Base-by-base conservation (phyloP, 371 early-diverging fungal species). In the Mucor piriformis region DNA sequence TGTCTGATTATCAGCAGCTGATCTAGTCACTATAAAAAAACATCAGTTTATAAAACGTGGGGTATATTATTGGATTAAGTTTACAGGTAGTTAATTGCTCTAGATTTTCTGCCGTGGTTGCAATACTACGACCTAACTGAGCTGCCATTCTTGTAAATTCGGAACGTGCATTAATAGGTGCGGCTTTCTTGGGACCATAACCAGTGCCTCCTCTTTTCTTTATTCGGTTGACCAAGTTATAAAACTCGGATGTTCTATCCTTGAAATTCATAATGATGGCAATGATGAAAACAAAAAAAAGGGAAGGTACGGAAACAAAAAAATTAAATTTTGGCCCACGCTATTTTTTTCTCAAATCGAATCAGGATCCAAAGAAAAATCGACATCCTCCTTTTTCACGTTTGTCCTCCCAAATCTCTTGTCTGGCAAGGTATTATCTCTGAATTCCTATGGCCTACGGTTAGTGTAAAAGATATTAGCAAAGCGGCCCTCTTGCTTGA, bases 1-100 rank as follows among this genome's bases (percentile, higher is more conserved):
- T 66, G 77, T 82, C 3, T 86, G 86, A 44, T 81, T 76, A 8
- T 34, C 12, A 6, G 13, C 20, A 4, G 32, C 15, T 46, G 57
- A 37, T 46, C 52, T 63, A n/a, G 57, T 64, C 10, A 64, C 59
- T 64, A 46, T 33, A 32, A 1, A 16, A 12, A 16, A 25, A 5
- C 0, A 2, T n/a, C 18, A 6, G 16, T 7, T 7, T 20, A 32
- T 33, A 33, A 35, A 18, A 35, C n/a, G n/a, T n/a, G n/a, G n/a
- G 37, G 10, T n/a, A 51, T 27, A 20, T 34, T 11, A 13, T 21
- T 12, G 20, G 7, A 3, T 13, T 43, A 3, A 6, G 29, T 32
- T 77, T 83, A 86, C 88, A 55, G 67, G 74, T 78, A 12, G 86
- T 83, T 4, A 89, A 67, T 58, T 88, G 85, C 50, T 87, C 80